Evolutionary conservation across 768 basidiomycete genomes (phyloP), one percentile per base, ranked within the genome.

Genomic region (Pleurotus citrinopileatus): DNA sequence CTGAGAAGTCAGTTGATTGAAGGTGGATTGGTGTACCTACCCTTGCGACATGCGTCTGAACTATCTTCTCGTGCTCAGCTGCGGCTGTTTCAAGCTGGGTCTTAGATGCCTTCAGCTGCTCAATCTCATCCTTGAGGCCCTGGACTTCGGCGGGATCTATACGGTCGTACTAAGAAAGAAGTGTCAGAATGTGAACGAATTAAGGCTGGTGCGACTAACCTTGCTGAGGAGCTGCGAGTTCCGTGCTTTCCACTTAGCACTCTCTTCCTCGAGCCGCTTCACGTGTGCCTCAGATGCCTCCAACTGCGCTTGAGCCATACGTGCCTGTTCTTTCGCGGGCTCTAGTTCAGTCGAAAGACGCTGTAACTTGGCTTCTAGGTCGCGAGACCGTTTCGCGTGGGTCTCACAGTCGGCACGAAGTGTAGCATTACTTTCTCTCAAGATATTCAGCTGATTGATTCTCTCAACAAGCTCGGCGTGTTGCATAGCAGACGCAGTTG

Each of bases 391-490:
- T 66, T 86, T 89, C 22, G 78, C 67, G 57, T 89, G 77, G n/a
- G 73, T 75, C 57, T 91, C 89, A 59, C 79, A 83, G 53, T 94
- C 91, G 27, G 86, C 75, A 54, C 92, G 84, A 0, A 95, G 76
- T 1, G 89, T 93, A 0, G 86, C 84, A 63, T 95, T 95, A 72
- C 91, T 93, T 68, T 95, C 92, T 32, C 91, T 82, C 2, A 94
- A 71, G 51, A 95, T 80, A 53, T 91, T 93, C 56, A 92, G 77
- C 59, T 94, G 89, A 57, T 91, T 89, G 68, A 94, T 93, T 57
- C 87, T 79, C 66, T 93, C 90, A 45, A 94, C 73, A 47, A 94
- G 81, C 63, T 94, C 91, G 13, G 84, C 81, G 57, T 94, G 93
- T 60, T 94, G 89, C 2, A 86, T 77, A 28, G 88, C 83, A 1